Base-by-base conservation (phyloP, 352 stramenopile species). In the Globisporangium rhizosaccharum region DNA sequence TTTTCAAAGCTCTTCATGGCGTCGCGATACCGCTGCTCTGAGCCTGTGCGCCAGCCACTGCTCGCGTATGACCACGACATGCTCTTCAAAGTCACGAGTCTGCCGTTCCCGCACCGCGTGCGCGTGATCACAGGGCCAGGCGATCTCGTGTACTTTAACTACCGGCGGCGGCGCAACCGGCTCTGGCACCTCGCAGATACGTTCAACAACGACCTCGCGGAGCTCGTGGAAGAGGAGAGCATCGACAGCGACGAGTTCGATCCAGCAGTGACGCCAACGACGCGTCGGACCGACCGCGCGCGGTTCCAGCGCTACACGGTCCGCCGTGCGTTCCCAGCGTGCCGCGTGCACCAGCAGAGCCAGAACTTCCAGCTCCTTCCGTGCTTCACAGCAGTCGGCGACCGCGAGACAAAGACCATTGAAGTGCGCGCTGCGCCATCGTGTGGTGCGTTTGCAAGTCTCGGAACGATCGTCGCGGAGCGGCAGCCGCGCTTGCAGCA, bases 21-120 rank as follows among this genome's bases (percentile, higher is more conserved):
- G 15, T 62, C 59, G 28, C 58, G 63, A 7, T 66, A 70, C 55
- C n/a, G 61, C 41, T 70, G 63, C 50, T 57, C 54, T 2, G 59
- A 66, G 49, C 46, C 63, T 37, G 49, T 70, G n/a, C 59, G 63
- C 7, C 63, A 70, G 59, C 63, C 63, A 15, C 46, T 70, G 23
- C 63, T 70, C 39, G 37, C 53, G 26, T 70, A 70, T 59, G 63
- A 70, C 42, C 63, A 70, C 59, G 63, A 70, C 26, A 63, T 70
- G 63, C n/a, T 57, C 25, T 55, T 66, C 52, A 51, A 56, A 53
- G 46, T 70, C 53, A 56, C 50, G 25, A 23, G 39, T 26, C 17
- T 37, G 44, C 57, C 60, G 37, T 66, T 70, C 50, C 54, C 58
- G 33, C 58, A 70, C 20, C 58, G 63, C 30, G 28, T 51, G 28